Evolutionary conservation across 2,329 filamentous ascomycete species (phyloP).

Genomic region (Reticulascus tulasneorum): DNA sequence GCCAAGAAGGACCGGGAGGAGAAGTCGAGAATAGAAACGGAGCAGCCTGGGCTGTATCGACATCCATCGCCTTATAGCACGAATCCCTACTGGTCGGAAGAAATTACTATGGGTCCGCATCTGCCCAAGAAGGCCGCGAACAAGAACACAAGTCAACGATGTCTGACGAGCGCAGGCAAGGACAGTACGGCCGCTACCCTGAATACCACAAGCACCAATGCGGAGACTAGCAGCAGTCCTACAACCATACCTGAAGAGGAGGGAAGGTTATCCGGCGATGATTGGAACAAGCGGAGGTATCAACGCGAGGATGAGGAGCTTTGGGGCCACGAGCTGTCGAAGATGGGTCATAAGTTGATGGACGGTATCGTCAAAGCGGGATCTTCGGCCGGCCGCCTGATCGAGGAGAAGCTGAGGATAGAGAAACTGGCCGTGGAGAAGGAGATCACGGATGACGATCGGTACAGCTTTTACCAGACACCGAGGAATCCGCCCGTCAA

Average conservation of each 20-base stretch:
- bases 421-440: constrained; percentile 51
- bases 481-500: constrained; percentile 71
- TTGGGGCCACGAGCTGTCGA: constrained; percentile 63
- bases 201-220: constrained; percentile 31
- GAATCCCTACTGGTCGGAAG: constrained; percentile 84
- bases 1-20: constrained; percentile 65
- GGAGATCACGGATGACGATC: constrained; percentile 44
- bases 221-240: constrained; percentile 33
- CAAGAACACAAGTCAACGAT: constrained; percentile 57
- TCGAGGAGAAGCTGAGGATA: constrained; percentile 50
- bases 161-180: constrained; percentile 45
- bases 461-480: constrained; percentile 57
- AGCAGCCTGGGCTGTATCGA: constrained; percentile 70
- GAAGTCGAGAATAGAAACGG: constrained; percentile 59
- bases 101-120: constrained; percentile 77
- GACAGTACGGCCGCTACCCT: constrained; percentile 46
- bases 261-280: constrained; percentile 41
- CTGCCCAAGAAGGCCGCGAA: constrained; percentile 59
- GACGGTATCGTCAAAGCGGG: constrained; percentile 57
- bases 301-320: constrained; percentile 85
- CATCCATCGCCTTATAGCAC: constrained; percentile 82
- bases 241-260: constrained; percentile 46
- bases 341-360: constrained; percentile 53
- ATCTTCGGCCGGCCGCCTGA: constrained; percentile 49
- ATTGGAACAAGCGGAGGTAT: constrained; percentile 75